phyloP scores from a whole-genome alignment of 208 protist species.

The Angomonas deanei region DNA sequence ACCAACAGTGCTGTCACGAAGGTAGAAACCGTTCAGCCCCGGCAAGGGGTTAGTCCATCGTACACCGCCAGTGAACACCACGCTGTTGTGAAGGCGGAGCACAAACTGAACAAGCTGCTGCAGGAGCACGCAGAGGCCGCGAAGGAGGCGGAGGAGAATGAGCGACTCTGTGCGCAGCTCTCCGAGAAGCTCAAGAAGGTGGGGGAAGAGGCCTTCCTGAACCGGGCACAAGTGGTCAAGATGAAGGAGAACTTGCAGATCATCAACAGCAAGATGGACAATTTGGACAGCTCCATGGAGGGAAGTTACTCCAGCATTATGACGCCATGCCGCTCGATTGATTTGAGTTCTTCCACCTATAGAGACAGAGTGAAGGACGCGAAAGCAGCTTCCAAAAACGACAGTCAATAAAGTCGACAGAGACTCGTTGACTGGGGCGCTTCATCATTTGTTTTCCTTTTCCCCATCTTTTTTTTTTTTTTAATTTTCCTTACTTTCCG shows the following conservation, averaged over 20 bases:
- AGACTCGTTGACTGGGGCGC: no score
- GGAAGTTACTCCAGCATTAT: not conserved
- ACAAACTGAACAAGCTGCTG: conserved; percentile 59
- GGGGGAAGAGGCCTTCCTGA: conserved; percentile 55
- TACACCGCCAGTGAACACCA: conserved; percentile 26
- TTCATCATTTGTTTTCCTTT: conserved; percentile 12
- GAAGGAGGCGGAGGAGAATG: conserved; percentile 31
- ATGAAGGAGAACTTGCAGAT: conserved; percentile 60
- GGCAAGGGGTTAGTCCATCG: not conserved
- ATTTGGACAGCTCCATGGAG: conserved; percentile 1
- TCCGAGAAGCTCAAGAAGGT: conserved; percentile 43
- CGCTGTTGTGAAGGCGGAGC: conserved; percentile 41
- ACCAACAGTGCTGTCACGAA: not conserved
- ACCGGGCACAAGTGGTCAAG: conserved; percentile 53
- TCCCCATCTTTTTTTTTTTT: conserved; percentile 6
- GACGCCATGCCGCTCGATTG: conserved; percentile 11
- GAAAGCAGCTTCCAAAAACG: no score
- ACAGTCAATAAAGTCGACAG: no score
- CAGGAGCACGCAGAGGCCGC: conserved; percentile 47
- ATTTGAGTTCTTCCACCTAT: conserved; percentile 12
- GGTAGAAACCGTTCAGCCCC: not conserved
- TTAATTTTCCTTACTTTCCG: not conserved
- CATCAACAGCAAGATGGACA: conserved; percentile 9
- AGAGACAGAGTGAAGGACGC: conserved; percentile 22
- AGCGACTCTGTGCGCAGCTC: conserved; percentile 47